Percentiles rank a stretch among this genome's conserved stretches.
phyloP scores from a whole-genome alignment of 306 rosid species.

The Cicer bijugum region DNA sequence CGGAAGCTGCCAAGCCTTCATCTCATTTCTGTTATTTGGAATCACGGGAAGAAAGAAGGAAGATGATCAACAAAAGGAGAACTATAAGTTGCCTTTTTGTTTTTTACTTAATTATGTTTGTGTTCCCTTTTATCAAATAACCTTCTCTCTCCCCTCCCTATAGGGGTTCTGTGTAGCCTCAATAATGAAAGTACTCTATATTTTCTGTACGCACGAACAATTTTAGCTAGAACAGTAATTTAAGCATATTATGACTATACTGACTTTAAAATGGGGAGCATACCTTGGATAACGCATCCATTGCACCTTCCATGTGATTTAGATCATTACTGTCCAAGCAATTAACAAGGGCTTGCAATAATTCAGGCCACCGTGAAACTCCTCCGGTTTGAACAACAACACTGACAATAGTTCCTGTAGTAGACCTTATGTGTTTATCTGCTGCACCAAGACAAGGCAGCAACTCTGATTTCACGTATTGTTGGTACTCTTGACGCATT shows the following conservation, averaged over 20 bases:
- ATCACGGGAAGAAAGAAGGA: conserved; percentile 22
- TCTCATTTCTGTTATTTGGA: conserved; percentile 34
- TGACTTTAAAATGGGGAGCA: conserved; percentile 23
- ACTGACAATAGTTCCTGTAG: conserved; percentile 83
- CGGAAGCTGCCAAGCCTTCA: not conserved
- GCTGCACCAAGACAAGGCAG: conserved; percentile 91
- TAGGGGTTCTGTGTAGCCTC: conserved; percentile 9
- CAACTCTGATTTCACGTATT: conserved; percentile 88
- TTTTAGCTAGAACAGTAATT: conserved; percentile 28
- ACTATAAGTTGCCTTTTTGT: not conserved
- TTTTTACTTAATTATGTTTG: not conserved
- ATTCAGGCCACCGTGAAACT: conserved; percentile 87
- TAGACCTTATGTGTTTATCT: conserved; percentile 89
- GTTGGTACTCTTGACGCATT: conserved; percentile 75
- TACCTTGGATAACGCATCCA: conserved; percentile 99
- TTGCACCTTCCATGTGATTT: conserved; percentile 99
- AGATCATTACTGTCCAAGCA: conserved; percentile 88
- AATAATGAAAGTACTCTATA: conserved; percentile 28
- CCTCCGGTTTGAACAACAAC: conserved; percentile 88
- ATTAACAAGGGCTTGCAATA: conserved; percentile 89
- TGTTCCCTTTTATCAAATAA: conserved; percentile 22
- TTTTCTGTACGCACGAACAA: not conserved
- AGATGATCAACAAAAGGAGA: not conserved
- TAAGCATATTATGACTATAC: not conserved
- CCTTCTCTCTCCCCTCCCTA: conserved; percentile 10